Evolutionary conservation across 129 eudicot species (phyloP), one percentile per base, ranked within the genome.

Genomic region (Heracleum sosnowskyi): DNA sequence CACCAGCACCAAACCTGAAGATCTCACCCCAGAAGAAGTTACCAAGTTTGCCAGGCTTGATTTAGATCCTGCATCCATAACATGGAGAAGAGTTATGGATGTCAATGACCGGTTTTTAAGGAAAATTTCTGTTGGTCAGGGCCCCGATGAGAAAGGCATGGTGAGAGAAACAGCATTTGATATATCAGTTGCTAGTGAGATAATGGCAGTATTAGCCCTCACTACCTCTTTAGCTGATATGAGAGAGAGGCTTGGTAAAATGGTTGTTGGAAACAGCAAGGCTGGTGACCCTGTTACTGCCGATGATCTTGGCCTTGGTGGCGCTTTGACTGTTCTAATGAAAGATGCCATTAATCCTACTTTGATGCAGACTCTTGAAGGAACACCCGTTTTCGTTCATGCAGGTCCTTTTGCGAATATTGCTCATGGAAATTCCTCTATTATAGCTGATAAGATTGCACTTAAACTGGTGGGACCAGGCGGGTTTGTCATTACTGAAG

Each of bases 31-130:
- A 1, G 88, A 90, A 81, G 99, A 96, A 81, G 86, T 85, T 34
- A 89, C 73, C 37, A 89, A 83, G n/a, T 96, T 96, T 78, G 97
- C 91, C 33, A 90, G 99, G 80, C 99, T 95, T 45, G 97, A 95
- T 73, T 81, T 95, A 72, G 92, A 95, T 66, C 97, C 97, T 0
- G 85, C 83, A n/a, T 86, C 97, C 76, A 84, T 95, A 73, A 95
- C 99, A 20, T 95, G 97, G 97, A 87, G 97, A 83, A 87, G 99
- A 78, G 99, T 95, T 42, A 92, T 90, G 97, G 99, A 95, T 78
- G 96, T 95, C 26, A 95, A 95, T 75, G 99, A 95, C 72, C 93
- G 97, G 13, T 95, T 95, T 79, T 74, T 95, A 77, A 90, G 99
- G 81, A 95, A 95, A 77, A 95, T 95, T 28, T 85, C 96, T 0